Evolutionary conservation across 2,329 filamentous ascomycete genomes (phyloP), one percentile per base, ranked within the genome.

Genomic region (Neofusicoccum sp.): DNA sequence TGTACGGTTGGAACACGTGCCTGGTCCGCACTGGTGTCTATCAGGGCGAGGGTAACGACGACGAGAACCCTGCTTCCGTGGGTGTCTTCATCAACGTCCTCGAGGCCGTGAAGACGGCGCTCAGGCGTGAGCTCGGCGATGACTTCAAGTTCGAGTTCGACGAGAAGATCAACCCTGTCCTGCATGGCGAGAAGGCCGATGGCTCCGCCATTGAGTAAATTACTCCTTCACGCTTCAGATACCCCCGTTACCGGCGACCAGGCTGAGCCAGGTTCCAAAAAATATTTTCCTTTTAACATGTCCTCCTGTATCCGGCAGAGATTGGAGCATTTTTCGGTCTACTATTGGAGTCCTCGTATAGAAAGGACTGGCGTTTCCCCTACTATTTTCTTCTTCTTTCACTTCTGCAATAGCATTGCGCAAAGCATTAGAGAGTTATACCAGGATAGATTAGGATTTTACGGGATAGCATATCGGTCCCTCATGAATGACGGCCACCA

Each of bases 1-100:
- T 87, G 83, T 90, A 91, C 75, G 87, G 87, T 63, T 91, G 89
- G 89, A 91, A 91, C 77, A 91, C 89, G 3, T 91, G 89, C 70
- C 77, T 91, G 59, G 89, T 91, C 61, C 85, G 88, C 70, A 91
- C 89, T 0, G 89, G 89, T 76, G 88, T 91, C 49, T 91, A 89
- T 83, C 87, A 90, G 77, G 89, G 89, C 63, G 87, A 84, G 16
- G 87, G 86, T 62, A 91, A 91, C 71, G 89, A 91, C 70, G 82
- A 87, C 73, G 80, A 90, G 76, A 91, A 90, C 77, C 89, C 89
- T 1, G 89, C 89, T 70, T 89, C 82, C 77, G 90, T 91, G 70
- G 89, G 89, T 65, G 88, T 91, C 41, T 91, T 91, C 77, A 73
- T 79, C 62, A 89, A 90, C 69, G 89, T 91, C 11, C 79, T 89